phyloP scores from a whole-genome alignment of 345 rosid species.

The Passiflora organensis region DNA sequence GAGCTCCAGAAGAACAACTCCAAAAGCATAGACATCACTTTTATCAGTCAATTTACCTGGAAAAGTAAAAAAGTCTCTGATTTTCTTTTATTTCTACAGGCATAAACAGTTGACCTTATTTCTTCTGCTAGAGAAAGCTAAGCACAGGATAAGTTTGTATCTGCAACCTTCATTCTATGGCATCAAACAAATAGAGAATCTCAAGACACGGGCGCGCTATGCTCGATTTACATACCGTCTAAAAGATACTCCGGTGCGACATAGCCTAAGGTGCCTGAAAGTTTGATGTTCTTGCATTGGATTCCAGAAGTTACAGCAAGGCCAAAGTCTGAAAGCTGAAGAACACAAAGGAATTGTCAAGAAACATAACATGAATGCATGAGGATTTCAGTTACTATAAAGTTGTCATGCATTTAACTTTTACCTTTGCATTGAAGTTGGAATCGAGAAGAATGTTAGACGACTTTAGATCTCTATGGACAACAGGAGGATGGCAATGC shows the following conservation, averaged over 20 bases:
- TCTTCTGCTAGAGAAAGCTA: no score
- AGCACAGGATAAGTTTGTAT: no score
- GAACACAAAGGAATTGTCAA: no score
- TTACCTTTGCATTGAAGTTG: constrained; percentile 82
- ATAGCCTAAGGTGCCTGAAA: constrained; percentile 54
- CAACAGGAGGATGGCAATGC: constrained; percentile 72
- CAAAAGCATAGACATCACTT: constrained; percentile 87
- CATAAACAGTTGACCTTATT: neutral
- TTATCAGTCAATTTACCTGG: constrained; percentile 86
- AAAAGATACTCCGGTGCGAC: constrained; percentile 71
- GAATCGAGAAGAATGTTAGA: constrained; percentile 80
- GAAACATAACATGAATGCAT: no score
- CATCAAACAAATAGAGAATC: no score
- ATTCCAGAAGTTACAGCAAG: constrained; percentile 53
- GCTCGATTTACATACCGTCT: constrained; percentile 89
- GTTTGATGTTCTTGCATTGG: constrained; percentile 51
- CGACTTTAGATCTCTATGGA: constrained; percentile 81
- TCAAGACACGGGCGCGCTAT: no score
- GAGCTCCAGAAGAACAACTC: constrained; percentile 85
- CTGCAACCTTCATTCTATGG: no score
- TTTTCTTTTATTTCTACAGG: neutral
- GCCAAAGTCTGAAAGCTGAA: constrained; percentile 90
- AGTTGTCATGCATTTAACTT: neutral
- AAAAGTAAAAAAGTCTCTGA: constrained; percentile 6
- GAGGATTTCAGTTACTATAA: neutral